Conservation (phyloP, 1,284 basidiomycete species). For the Cutaneotrichosporon curvatum region DNA sequence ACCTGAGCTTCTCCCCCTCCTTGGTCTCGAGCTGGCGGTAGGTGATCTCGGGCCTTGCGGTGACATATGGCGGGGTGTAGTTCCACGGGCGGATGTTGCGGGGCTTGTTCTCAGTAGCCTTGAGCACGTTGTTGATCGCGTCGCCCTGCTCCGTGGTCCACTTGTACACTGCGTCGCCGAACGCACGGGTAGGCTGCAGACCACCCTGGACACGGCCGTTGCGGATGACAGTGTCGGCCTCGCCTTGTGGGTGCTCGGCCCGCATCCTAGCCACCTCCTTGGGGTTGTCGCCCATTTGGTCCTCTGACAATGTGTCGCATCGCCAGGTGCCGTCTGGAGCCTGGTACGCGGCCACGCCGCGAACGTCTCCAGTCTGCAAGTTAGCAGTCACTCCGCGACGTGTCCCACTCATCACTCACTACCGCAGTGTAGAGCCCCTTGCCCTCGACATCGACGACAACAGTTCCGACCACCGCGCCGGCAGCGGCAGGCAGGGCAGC, state of each 20-base stretch:
- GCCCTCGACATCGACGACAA: conserved; percentile 73
- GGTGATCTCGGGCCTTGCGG: conserved; percentile 79
- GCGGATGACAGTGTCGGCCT: conserved; percentile 72
- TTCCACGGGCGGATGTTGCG: conserved; percentile 59
- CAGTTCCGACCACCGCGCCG: conserved; percentile 82
- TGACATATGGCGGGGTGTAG: conserved; percentile 91
- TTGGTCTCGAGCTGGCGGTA: conserved; percentile 56
- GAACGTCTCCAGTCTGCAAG: conserved; percentile 64
- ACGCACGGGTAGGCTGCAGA: conserved; percentile 84
- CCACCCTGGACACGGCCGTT: conserved; percentile 85
- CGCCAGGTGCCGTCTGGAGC: conserved; percentile 48
- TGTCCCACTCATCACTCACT: conserved; percentile 46
- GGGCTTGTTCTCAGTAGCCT: conserved; percentile 60
- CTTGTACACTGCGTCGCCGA: conserved; percentile 90
- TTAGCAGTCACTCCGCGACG: no score
- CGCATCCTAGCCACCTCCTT: conserved; percentile 67
- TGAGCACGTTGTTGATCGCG: conserved; percentile 58
- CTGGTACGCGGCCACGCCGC: conserved; percentile 93
- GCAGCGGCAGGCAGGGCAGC: conserved; percentile 68
- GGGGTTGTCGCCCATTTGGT: conserved; percentile 89
- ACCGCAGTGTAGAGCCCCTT: conserved; percentile 80
- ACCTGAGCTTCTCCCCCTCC: conserved; percentile 51
- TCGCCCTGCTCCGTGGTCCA: conserved; percentile 59
- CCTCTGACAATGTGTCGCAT: conserved; percentile 84
- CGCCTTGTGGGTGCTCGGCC: conserved; percentile 78